Percentiles rank a stretch among this genome's conserved stretches.
Evolutionary conservation across 2,329 filamentous ascomycete species (phyloP).

Genomic region (Pleoardoris graminearum): DNA sequence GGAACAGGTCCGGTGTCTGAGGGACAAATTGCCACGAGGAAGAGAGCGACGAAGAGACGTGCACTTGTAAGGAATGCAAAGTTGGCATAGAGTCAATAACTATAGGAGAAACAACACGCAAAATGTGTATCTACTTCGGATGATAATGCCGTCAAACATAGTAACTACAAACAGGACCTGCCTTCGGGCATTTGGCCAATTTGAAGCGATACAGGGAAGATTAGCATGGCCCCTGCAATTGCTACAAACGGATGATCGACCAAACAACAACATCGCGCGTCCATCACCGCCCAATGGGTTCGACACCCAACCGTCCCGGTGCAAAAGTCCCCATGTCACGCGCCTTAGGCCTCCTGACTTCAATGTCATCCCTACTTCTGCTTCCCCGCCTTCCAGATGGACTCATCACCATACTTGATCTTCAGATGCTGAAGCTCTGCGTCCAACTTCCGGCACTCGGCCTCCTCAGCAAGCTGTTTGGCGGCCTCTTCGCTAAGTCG

Average conservation of each 20-base stretch:
- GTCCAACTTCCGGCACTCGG: not conserved
- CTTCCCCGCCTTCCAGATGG: not conserved
- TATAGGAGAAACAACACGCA: not conserved
- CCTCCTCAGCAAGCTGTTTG: not conserved
- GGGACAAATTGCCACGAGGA: conserved; percentile 11
- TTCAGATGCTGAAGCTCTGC: not conserved
- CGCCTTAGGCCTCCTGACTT: too few relatives aligned
- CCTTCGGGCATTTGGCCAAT: conserved; percentile 25
- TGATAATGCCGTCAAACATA: too few relatives aligned
- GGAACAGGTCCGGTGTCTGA: conserved; percentile 55
- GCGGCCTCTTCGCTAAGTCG: not conserved
- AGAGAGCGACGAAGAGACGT: conserved; percentile 6
- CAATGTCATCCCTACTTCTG: not conserved
- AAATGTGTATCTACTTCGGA: not conserved
- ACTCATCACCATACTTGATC: not conserved
- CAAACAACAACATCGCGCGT: too few relatives aligned
- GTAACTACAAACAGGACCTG: too few relatives aligned
- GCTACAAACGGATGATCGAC: too few relatives aligned
- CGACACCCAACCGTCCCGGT: not conserved
- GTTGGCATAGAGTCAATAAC: not conserved
- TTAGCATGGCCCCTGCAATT: conserved; percentile 63
- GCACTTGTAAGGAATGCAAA: not conserved
- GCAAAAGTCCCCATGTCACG: not conserved
- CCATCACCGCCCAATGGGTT: not conserved
- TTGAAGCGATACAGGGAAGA: conserved; percentile 45